Conservation (phyloP, 441 rosid species). For the Omphalea diandra region DNA sequence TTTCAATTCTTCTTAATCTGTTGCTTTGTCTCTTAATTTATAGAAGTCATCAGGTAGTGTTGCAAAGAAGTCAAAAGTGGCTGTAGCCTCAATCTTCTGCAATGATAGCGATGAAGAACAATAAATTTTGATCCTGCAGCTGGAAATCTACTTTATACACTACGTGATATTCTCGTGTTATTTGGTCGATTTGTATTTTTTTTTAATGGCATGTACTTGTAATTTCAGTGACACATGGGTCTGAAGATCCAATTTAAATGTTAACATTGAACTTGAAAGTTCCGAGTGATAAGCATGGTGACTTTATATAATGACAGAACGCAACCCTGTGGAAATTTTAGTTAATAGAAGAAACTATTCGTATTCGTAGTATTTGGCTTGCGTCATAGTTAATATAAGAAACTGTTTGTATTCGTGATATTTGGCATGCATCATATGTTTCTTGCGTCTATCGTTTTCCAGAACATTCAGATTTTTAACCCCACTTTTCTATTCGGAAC, state of each 20-base stretch:
- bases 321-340: no score
- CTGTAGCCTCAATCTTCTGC: constrained; percentile 64
- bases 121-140: constrained; percentile 10
- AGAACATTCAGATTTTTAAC: no score
- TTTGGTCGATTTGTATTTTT: constrained; percentile 5
- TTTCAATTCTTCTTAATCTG: background rate
- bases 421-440: background rate
- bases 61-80: constrained; percentile 60
- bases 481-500: no score
- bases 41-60: constrained; percentile 47
- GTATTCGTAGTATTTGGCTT: no score
- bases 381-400: no score
- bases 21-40: background rate
- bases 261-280: background rate
- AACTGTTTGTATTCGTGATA: background rate
- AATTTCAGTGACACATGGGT: background rate
- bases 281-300: background rate
- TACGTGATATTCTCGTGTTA: constrained; percentile 1
- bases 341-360: no score
- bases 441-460: no score
- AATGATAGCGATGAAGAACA: constrained; percentile 78
- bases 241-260: background rate
- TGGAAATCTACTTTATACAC: constrained; percentile 10
- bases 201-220: background rate
- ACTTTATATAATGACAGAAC: no score